phyloP scores from a whole-genome alignment of 192 early-diverging fungal genomes.

The Backusella circina region DNA sequence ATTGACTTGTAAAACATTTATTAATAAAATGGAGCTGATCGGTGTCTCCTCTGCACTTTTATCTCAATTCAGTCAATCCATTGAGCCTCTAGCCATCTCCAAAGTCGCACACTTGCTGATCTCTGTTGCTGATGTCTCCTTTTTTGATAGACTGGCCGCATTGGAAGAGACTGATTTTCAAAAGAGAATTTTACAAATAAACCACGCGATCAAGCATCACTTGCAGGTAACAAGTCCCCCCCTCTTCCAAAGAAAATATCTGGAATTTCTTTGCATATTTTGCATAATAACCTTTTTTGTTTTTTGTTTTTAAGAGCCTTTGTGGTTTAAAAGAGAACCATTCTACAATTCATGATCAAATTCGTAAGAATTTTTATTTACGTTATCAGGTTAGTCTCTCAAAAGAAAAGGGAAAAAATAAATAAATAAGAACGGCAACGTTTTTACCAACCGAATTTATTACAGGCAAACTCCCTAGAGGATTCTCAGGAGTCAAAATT shows the following conservation, averaged over 20 bases:
- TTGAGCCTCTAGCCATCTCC: constrained; percentile 48
- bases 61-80: constrained; percentile 54
- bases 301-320: background rate
- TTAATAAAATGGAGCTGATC: background rate
- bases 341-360: constrained; percentile 41
- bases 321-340: background rate
- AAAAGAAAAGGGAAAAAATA: background rate
- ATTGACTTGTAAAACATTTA: background rate
- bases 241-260: background rate
- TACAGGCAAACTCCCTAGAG: background rate
- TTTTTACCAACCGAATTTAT: background rate
- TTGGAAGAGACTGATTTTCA: constrained; percentile 50
- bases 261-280: constrained; percentile 4
- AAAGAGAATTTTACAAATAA: constrained; percentile 39
- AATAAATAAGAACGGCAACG: too few relatives aligned
- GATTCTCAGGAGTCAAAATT: background rate
- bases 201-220: background rate
- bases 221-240: background rate
- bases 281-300: background rate
- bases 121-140: constrained; percentile 62
- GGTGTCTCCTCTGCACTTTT: constrained; percentile 23
- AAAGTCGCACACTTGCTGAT: constrained; percentile 65
- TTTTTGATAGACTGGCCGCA: constrained; percentile 67
- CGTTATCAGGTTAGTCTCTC: constrained; percentile 58
- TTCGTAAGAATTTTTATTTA: constrained; percentile 74